A percentile compares a stretch with the other conserved stretches of the same genome.
These are phyloP conservation scores for Zymoseptoria passerinii DNA, from an alignment of 2,329 filamentous ascomycete species.

Conservation along the genomic window DNA sequence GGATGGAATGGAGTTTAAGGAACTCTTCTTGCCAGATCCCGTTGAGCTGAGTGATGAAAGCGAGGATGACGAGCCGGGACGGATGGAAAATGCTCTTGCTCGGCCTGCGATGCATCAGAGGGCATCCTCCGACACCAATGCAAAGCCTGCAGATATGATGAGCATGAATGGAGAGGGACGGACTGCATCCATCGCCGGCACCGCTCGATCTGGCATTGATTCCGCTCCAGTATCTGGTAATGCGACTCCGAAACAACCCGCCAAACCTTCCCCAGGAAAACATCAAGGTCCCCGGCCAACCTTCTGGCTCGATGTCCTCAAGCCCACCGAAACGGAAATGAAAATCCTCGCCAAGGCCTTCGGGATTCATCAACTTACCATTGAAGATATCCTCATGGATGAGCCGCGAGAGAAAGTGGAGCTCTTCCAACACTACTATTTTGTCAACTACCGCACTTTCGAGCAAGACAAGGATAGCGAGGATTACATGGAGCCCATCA, in stretches of 20 bases:
- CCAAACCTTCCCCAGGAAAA: conserved; percentile 19
- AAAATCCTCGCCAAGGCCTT: conserved; percentile 86
- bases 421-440: conserved; percentile 94
- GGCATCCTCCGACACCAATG: conserved; percentile 13
- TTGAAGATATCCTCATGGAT: conserved; percentile 95
- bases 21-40: conserved; percentile 86
- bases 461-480: conserved; percentile 87
- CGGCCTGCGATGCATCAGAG: conserved; percentile 16
- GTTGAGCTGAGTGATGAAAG: conserved; percentile 60
- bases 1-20: conserved; percentile 71
- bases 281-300: conserved; percentile 71
- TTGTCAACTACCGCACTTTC: conserved; percentile 96
- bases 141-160: background rate
- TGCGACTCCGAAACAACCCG: conserved; percentile 24
- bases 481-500: conserved; percentile 87
- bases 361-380: conserved; percentile 88
- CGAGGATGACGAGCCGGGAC: conserved; percentile 53
- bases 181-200: conserved; percentile 5
- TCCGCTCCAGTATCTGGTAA: conserved; percentile 14
- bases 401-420: conserved; percentile 98
- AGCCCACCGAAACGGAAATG: conserved; percentile 91
- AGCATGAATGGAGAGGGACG: background rate
- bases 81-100: conserved; percentile 29
- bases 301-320: conserved; percentile 93
- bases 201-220: conserved; percentile 5